Evolutionary conservation across 257 asterid genomes (phyloP).

Genomic region (Buddleja alternifolia): DNA sequence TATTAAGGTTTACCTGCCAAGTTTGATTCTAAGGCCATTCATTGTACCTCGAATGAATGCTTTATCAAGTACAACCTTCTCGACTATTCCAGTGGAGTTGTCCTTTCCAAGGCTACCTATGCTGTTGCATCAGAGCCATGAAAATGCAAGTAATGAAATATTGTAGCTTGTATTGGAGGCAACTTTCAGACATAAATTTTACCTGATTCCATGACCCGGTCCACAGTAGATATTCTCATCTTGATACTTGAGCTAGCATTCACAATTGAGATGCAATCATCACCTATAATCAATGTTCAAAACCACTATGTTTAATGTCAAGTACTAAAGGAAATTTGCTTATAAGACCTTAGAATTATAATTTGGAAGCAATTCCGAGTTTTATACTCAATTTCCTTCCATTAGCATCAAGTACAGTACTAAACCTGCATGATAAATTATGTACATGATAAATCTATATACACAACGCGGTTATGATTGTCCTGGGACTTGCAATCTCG

Average conservation of each 20-base stretch:
- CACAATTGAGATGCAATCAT: slow-evolving; percentile 92
- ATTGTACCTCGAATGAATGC: slow-evolving; percentile 70
- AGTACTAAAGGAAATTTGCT: not conserved
- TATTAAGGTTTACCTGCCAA: slow-evolving; percentile 77
- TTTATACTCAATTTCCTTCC: not conserved
- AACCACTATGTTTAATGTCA: not conserved
- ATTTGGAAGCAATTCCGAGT: not conserved
- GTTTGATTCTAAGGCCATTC: slow-evolving; percentile 97
- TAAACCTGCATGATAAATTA: no score
- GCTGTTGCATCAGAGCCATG: slow-evolving; percentile 49
- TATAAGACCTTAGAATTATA: not conserved
- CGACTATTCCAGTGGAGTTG: slow-evolving; percentile 73
- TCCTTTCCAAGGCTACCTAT: slow-evolving; percentile 97
- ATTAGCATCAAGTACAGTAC: not conserved
- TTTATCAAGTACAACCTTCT: slow-evolving; percentile 65
- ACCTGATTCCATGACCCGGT: slow-evolving; percentile 99
- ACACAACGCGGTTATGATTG: no score
- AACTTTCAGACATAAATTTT: not conserved
- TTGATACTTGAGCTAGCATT: slow-evolving; percentile 72
- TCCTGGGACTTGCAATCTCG: no score
- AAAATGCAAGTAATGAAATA: slow-evolving; percentile 9
- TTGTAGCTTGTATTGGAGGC: not conserved
- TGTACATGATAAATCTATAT: no score
- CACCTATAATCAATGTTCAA: slow-evolving; percentile 50
- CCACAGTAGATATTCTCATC: slow-evolving; percentile 82